phyloP scores from a whole-genome alignment of 2,329 filamentous ascomycete species.

The Botrytis tulipae region DNA sequence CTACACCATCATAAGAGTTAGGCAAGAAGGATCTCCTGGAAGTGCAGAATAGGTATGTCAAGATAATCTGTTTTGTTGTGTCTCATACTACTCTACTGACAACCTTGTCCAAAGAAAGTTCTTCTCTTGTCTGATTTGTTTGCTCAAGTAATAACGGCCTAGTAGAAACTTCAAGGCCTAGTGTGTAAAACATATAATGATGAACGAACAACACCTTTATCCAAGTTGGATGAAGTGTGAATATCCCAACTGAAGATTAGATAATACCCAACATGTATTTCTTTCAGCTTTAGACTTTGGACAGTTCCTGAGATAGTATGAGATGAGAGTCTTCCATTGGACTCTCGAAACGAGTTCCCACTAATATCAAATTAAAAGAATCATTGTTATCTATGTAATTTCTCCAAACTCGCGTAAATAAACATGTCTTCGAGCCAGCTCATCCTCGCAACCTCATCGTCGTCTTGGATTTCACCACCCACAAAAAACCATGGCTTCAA shows the following conservation, averaged over 20 bases:
- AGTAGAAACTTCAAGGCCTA: neutral
- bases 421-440: neutral
- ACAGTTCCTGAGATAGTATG: neutral
- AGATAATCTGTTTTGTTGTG: accelerated
- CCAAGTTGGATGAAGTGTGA: neutral
- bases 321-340: neutral
- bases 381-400: neutral
- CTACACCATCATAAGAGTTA: too few species aligned
- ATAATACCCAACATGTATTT: neutral
- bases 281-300: neutral
- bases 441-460: neutral
- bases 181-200: neutral
- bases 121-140: too few species aligned
- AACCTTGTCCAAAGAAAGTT: too few species aligned
- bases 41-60: neutral
- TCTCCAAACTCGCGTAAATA: neutral
- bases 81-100: neutral
- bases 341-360: neutral
- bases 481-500: neutral
- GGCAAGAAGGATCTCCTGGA: too few species aligned
- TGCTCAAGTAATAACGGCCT: too few species aligned
- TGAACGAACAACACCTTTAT: neutral
- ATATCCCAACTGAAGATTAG: neutral
- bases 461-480: neutral
- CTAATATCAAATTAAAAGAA: neutral